phyloP scores from a whole-genome alignment of 352 stramenopile genomes.

The Globisporangium paddicum region DNA sequence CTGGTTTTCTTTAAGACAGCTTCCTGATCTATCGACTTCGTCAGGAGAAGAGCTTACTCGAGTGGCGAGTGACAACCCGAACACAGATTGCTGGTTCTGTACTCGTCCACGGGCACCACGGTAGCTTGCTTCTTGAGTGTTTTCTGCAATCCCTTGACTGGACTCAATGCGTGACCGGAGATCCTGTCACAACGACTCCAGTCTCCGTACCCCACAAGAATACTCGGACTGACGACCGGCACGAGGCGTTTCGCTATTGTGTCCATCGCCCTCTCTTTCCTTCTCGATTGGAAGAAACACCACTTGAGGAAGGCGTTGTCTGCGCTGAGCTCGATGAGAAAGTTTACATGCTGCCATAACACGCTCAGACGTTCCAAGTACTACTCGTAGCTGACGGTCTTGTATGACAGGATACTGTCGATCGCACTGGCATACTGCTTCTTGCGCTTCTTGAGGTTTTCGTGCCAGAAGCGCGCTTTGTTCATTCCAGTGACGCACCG shows the following conservation, averaged over 20 bases:
- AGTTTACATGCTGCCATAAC: slow-evolving; percentile 1
- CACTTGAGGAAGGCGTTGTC: slow-evolving; percentile 2
- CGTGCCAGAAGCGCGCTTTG: no score
- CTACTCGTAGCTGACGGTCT: not conserved
- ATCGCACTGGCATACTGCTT: not conserved
- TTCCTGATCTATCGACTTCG: no score
- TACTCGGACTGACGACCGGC: not conserved
- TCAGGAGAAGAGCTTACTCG: not conserved
- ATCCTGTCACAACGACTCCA: no score
- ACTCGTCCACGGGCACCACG: not conserved
- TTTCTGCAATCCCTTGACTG: not conserved
- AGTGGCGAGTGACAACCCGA: not conserved
- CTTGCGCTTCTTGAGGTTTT: no score
- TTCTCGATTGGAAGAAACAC: not conserved
- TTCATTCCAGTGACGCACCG: no score
- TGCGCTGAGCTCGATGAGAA: slow-evolving; percentile 1
- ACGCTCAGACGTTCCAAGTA: not conserved
- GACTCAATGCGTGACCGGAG: not conserved
- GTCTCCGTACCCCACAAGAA: not conserved
- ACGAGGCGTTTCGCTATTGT: not conserved
- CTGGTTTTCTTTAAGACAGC: no score
- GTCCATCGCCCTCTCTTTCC: not conserved
- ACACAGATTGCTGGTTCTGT: slow-evolving; percentile 3
- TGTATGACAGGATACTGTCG: slow-evolving; percentile 1
- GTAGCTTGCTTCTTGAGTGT: slow-evolving; percentile 1